Evolutionary conservation across 1,284 basidiomycete genomes (phyloP), one percentile per base, ranked within the genome.

Genomic region (Marasmius fiardii): DNA sequence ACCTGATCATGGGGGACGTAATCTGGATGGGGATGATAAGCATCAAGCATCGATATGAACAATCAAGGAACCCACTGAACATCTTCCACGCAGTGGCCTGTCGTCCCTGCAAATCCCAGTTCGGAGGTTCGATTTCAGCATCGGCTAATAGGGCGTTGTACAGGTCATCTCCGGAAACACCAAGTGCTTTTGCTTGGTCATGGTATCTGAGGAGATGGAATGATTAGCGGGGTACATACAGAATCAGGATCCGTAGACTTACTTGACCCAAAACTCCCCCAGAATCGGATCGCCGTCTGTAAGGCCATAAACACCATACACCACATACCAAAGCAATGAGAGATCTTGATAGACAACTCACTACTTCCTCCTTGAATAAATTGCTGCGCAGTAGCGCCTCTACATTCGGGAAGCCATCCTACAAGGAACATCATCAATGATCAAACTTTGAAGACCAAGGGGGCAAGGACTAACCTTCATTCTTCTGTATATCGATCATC

Each of bases 211-310:
- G n/a, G n/a, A n/a, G 37, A 21, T 20, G n/a, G 24, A 14, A 45
- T 26, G 6, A 11, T 51, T 21, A 14, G 14, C 41, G 10, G 3
- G 14, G 8, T 18, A 16, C 12, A 16, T n/a, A 12, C 16, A 8
- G 3, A 16, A 39, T 4, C 1, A 45, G 28, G 18, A 14, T 31
- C 16, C 2, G 58, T 10, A 11, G 31, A 35, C 23, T 18, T 64
- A 84, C 82, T 86, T 87, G 50, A 86, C 82, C 59, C 81, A 81
- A 68, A 85, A 86, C 66, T 87, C 84, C 18, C 75, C 81, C 1
- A 87, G 69, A 48, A 86, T 84, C 0, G 83, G 83, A 62, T 86
- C 83, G 0, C 72, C 85, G 60, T 86, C 83, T 85, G 10, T 4
- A 31, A 31, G 10, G 4, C 28, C 28, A 31, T n/a, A n/a, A n/a